Evolutionary conservation across 2,329 filamentous ascomycete genomes (phyloP), one percentile per base, ranked within the genome.

Genomic region (Fusarium palustre): DNA sequence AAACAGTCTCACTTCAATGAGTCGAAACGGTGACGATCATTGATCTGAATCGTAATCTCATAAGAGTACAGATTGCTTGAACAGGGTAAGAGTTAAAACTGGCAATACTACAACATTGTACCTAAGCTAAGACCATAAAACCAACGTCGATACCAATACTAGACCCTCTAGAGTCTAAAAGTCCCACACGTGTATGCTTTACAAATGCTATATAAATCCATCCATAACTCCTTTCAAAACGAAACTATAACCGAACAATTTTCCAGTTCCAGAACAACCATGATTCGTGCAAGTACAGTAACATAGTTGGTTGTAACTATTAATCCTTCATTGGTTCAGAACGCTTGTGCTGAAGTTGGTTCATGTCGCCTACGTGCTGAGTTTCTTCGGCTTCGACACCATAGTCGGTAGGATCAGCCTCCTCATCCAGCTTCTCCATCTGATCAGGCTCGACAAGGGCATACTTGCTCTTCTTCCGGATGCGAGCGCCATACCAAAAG

Each of bases 401-500:
- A 28, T 70, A 68, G 30, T 70, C 67, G 25, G 67, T 70, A 41
- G 63, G 67, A 45, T 70, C 67, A 10, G 63, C 63, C 41, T 64
- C 67, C 13, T 70, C 67, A 7, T 70, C 63, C 63, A 70, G 41
- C 36, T 70, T 70, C 1, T 54, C 54, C 42, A 64, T 42, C 24
- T 68, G 36, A 4, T 42, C 61, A n/a, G 39, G 20, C 28, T 70
- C 67, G 10, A 60, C 63, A 25, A 70, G 60, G 1, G 80, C 78
- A 58, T 80, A 83, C 57, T 76, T 78, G 67, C 77, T 81, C 52
- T 78, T 79, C 28, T 68, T 69, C 5, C 83, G 79, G 38, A 85
- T 82, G 11, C 71, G 45, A 59, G 77, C 77, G 24, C 84, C 83
- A 71, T 85, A 88, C 70, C 78, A 82, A 62, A 88, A 81, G 69